Base-by-base conservation (phyloP, 805 yeast species). In the Metschnikowia borealis region DNA sequence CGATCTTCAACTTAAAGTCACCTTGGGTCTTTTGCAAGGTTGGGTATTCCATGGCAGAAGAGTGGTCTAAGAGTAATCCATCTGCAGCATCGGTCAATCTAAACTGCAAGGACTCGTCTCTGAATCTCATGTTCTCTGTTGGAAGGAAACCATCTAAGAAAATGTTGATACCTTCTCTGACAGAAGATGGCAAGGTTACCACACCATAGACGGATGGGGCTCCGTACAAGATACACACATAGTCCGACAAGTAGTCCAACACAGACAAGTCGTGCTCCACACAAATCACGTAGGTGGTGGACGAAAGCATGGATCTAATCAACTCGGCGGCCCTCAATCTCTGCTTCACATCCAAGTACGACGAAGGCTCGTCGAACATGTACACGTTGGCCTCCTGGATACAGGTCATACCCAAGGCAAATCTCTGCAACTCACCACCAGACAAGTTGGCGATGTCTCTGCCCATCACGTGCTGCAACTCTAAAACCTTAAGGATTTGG, bases 221-320 rank as follows among this genome's bases (percentile, higher is more conserved):
- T 78, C 99, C 99, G 68, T 94, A 94, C 51, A 94, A 74, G 62
- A 94, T 94, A 82, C 99, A 94, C 51, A 94, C 90, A 61, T 85
- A 94, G 75, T 94, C 99, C 14, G 98, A 92, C 61, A 94, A 79
- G 70, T 94, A 94, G 77, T 94, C 99, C 72, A 94, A 78, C 26
- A 94, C 99, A 3, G 97, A 91, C 73, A 94, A 80, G 81, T 94
- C 99, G 78, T 94, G 99, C 80, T 94, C 99, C 54, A 94, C 99
- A 69, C 92, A 91, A 64, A 94, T 94, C 58, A 94, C 94, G 65
- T 92, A 94, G 29, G 80, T 78, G 43, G 90, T 81, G 43, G 92
- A 81, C 51, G 73, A 78, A 63, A 94, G 77, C 58, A 94, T 75
- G 17, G 94, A 84, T 73, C 99, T 85, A 62, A 94, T 94, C 65